Evolutionary conservation across 2,329 filamentous ascomycete genomes (phyloP).

Genomic region (Fusarium tricinctum): DNA sequence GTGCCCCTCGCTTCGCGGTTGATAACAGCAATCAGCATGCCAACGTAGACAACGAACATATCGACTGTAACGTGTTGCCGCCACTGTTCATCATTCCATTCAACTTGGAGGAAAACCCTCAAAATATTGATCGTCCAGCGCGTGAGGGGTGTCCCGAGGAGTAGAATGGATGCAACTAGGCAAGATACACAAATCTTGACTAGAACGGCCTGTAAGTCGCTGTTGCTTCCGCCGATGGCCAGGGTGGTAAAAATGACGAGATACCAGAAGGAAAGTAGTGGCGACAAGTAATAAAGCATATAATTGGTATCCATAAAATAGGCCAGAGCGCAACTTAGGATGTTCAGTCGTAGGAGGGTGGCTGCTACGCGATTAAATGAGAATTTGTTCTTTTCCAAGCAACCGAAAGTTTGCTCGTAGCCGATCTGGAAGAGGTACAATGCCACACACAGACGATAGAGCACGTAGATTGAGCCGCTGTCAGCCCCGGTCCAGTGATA

Average conservation of each 20-base stretch:
- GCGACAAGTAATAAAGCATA: slow-evolving; percentile 68
- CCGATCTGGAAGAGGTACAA: slow-evolving; percentile 73
- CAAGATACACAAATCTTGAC: slow-evolving; percentile 63
- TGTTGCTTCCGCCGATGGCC: slow-evolving; percentile 58
- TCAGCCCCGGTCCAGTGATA: slow-evolving; percentile 70
- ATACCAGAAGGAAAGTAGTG: slow-evolving; percentile 73
- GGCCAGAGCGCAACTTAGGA: slow-evolving; percentile 65
- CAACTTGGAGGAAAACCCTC: slow-evolving; percentile 58
- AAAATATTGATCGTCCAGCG: slow-evolving; percentile 50
- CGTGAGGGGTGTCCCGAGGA: slow-evolving; percentile 8
- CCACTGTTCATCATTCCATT: slow-evolving; percentile 63
- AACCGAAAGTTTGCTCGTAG: slow-evolving; percentile 71
- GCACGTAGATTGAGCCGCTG: slow-evolving; percentile 63
- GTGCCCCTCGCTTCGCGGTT: slow-evolving; percentile 31
- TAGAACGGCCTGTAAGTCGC: slow-evolving; percentile 58
- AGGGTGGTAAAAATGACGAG: slow-evolving; percentile 67
- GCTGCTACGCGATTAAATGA: slow-evolving; percentile 64
- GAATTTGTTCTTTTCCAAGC: slow-evolving; percentile 68
- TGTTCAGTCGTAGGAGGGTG: slow-evolving; percentile 69
- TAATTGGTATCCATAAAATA: slow-evolving; percentile 70
- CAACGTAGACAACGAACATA: slow-evolving; percentile 67
- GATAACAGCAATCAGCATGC: slow-evolving; percentile 61
- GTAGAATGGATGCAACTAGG: slow-evolving; percentile 52
- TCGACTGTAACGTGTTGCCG: slow-evolving; percentile 65
- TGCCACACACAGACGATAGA: slow-evolving; percentile 67